These are phyloP conservation scores for Lignosus rhinocerotis DNA, from an alignment of 1,284 basidiomycete genomes.

Conservation along the genomic window DNA sequence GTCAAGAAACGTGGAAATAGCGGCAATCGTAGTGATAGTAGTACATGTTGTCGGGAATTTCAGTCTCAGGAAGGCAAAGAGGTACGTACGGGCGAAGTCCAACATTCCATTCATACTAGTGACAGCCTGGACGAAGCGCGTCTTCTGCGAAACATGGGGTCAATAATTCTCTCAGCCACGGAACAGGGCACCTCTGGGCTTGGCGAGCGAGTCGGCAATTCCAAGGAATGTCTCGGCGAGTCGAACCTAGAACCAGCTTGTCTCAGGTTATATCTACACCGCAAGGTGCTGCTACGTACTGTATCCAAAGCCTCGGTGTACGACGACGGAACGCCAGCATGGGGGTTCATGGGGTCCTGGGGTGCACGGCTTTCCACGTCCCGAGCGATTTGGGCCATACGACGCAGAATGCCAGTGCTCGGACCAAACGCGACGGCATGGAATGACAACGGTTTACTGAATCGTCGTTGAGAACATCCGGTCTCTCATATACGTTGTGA, in stretches of 20 bases:
- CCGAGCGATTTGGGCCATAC: constrained; percentile 55
- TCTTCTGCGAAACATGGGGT: too few species aligned
- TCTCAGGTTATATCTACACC: background rate
- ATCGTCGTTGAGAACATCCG: background rate
- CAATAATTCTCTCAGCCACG: constrained; percentile 9
- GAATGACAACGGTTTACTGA: constrained; percentile 58
- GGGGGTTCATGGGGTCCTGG: constrained; percentile 42
- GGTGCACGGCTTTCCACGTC: constrained; percentile 51
- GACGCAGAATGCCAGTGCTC: constrained; percentile 38
- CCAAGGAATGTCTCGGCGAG: constrained; percentile 64
- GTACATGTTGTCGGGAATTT: too few species aligned
- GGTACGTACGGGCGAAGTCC: background rate
- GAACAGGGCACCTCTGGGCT: constrained; percentile 52
- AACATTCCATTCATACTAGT: too few species aligned
- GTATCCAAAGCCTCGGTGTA: constrained; percentile 56
- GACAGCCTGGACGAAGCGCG: too few species aligned
- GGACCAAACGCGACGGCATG: constrained; percentile 61
- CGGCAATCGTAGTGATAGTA: too few species aligned
- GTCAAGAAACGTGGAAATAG: too few species aligned
- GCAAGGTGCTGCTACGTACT: constrained; percentile 34
- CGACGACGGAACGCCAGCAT: constrained; percentile 44
- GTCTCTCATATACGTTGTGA: background rate
- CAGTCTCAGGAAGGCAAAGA: background rate
- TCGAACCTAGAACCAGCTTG: constrained; percentile 40
- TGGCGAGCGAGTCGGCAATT: constrained; percentile 58